Conservation (phyloP, 371 early-diverging fungal genomes). For the Lichtheimia ornata region DNA sequence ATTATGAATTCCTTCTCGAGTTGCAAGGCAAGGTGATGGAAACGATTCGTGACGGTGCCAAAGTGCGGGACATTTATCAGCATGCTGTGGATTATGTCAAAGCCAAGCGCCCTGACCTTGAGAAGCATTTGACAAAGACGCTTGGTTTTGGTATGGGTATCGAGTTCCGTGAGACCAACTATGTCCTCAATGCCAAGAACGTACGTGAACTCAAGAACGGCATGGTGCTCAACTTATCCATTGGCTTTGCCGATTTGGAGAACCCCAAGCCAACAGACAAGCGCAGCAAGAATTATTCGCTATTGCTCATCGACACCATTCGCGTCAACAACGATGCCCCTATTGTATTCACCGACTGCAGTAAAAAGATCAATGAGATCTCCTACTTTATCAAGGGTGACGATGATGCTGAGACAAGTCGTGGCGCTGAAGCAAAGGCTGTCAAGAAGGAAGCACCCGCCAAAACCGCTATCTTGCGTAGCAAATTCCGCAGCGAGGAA, state of each 20-base stretch:
- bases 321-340: slow-evolving; percentile 67
- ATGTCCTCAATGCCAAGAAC: slow-evolving; percentile 74
- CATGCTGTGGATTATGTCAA: slow-evolving; percentile 70
- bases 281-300: slow-evolving; percentile 73
- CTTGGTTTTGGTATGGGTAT: slow-evolving; percentile 95
- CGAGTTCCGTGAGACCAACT: slow-evolving; percentile 89
- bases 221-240: slow-evolving; percentile 83
- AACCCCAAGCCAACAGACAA: slow-evolving; percentile 73
- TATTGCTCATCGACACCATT: slow-evolving; percentile 85
- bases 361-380: slow-evolving; percentile 74
- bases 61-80: slow-evolving; percentile 78
- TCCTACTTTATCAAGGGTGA: slow-evolving; percentile 78
- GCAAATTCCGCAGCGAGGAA: slow-evolving; percentile 87
- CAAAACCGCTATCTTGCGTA: slow-evolving; percentile 81
- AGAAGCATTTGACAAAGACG: slow-evolving; percentile 78
- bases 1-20: slow-evolving; percentile 86
- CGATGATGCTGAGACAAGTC: slow-evolving; percentile 43
- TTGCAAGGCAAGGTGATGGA: slow-evolving; percentile 76
- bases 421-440: slow-evolving; percentile 28
- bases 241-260: slow-evolving; percentile 87
- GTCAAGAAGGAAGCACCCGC: slow-evolving; percentile 32
- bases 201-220: slow-evolving; percentile 68
- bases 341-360: slow-evolving; percentile 69
- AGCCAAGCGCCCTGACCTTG: slow-evolving; percentile 84
- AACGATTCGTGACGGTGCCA: slow-evolving; percentile 76